Percentiles rank a stretch among this genome's conserved stretches.
Conservation (phyloP, 2,329 filamentous ascomycete species). For the Xylariaceae sp. region DNA sequence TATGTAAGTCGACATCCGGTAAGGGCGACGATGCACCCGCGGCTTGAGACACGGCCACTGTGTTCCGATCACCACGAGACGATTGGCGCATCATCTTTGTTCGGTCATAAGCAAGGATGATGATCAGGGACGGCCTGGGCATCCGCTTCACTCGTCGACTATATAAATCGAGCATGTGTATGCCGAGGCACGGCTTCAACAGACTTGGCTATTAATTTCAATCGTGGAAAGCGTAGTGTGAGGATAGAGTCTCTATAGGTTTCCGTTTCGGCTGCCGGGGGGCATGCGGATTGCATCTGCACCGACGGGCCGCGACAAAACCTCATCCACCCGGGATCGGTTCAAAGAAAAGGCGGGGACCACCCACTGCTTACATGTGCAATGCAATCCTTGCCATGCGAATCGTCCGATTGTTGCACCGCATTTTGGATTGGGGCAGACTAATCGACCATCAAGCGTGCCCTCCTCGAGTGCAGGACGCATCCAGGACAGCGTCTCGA, state of each 20-base stretch:
- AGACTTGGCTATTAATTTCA: no score
- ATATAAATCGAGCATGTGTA: no score
- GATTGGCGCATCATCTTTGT: no score
- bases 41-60: no score
- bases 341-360: slow-evolving; percentile 87
- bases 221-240: neutral
- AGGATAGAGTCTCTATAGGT: slow-evolving; percentile 31
- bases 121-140: no score
- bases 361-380: slow-evolving; percentile 87
- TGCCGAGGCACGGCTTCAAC: no score
- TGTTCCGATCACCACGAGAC: no score
- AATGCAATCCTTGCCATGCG: slow-evolving; percentile 92
- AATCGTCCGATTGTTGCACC: slow-evolving; percentile 85
- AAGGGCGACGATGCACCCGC: no score
- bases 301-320: slow-evolving; percentile 30
- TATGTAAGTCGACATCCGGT: no score
- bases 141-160: no score
- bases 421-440: slow-evolving; percentile 78
- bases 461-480: slow-evolving; percentile 75
- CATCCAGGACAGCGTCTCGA: slow-evolving; percentile 97
- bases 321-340: slow-evolving; percentile 77
- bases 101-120: no score
- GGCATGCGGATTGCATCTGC: slow-evolving; percentile 55
- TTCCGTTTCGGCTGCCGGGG: slow-evolving; percentile 39
- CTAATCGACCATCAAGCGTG: slow-evolving; percentile 76